Evolutionary conservation across 164 flowering plant species (phyloP).

Genomic region (Buxus sempervirens): DNA sequence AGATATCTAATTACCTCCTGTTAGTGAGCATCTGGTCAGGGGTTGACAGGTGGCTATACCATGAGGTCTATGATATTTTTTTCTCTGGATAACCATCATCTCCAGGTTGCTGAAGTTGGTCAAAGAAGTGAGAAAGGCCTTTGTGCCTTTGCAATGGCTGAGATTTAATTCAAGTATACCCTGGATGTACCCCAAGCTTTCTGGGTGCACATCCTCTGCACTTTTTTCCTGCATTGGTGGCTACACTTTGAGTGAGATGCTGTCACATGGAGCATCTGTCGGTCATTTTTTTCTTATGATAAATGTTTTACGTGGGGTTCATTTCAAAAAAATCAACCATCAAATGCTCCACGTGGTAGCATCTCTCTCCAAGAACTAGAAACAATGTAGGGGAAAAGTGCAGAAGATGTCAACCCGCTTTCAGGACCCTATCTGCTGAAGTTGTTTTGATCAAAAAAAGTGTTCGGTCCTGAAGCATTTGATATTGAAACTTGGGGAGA

Average conservation of each 20-base stretch:
- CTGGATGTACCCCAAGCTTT: background rate
- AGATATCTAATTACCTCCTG: background rate
- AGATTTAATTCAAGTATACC: background rate
- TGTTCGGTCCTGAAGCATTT: slow-evolving; percentile 1
- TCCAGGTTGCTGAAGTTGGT: background rate
- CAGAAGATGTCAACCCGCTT: too few relatives aligned
- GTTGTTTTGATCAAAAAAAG: background rate
- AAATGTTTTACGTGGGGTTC: too few relatives aligned
- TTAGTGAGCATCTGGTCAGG: background rate
- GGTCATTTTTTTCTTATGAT: too few relatives aligned
- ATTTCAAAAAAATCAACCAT: too few relatives aligned
- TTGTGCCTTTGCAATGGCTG: background rate
- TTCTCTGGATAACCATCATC: background rate
- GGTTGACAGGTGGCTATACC: background rate
- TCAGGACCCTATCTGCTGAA: background rate
- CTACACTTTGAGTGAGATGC: too few relatives aligned
- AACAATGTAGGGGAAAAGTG: too few relatives aligned
- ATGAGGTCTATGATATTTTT: background rate
- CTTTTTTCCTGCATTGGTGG: too few relatives aligned
- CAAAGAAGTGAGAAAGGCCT: background rate
- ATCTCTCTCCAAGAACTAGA: too few relatives aligned
- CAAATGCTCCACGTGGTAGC: too few relatives aligned
- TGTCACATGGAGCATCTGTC: too few relatives aligned
- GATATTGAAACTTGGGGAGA: background rate
- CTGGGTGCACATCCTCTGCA: too few relatives aligned